A percentile compares a stretch with the other conserved stretches of the same genome.
Conservation (phyloP, 345 rosid genomes). For the Passiflora organensis region DNA sequence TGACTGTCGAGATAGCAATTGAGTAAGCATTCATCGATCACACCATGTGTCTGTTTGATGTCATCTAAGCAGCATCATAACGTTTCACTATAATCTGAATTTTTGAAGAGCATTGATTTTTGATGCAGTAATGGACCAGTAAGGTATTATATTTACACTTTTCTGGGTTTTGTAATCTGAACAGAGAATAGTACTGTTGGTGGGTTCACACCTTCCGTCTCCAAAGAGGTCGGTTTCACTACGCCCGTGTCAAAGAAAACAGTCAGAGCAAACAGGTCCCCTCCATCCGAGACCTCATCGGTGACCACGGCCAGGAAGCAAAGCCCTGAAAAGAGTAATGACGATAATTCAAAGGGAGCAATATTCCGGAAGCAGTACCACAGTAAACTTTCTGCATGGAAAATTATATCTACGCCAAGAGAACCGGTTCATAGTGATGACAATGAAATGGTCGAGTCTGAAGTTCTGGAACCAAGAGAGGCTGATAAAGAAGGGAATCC, state of each 20-base stretch:
- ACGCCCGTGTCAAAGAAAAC: constrained; percentile 47
- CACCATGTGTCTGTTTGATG: too few species aligned
- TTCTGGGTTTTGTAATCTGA: constrained; percentile 20
- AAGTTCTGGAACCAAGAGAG: constrained; percentile 25
- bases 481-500: constrained; percentile 21
- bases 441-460: constrained; percentile 14
- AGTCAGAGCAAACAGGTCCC: constrained; percentile 55
- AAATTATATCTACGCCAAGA: constrained; percentile 26
- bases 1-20: too few species aligned
- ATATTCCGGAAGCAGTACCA: constrained; percentile 20
- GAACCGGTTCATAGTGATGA: constrained; percentile 23
- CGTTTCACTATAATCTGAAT: background rate
- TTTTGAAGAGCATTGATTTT: too few species aligned
- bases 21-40: too few species aligned
- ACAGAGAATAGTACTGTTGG: constrained; percentile 45
- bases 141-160: constrained; percentile 4
- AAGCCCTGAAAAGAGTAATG: constrained; percentile 28
- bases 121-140: background rate
- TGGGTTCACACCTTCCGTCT: constrained; percentile 41
- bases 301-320: constrained; percentile 40
- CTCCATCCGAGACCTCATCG: constrained; percentile 31
- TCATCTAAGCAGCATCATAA: too few species aligned
- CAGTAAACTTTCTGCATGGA: constrained; percentile 28
- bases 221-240: constrained; percentile 39
- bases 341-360: constrained; percentile 25